Conservation (phyloP, 2,329 filamentous ascomycete genomes). For the Aspergillus transmontanensis region DNA sequence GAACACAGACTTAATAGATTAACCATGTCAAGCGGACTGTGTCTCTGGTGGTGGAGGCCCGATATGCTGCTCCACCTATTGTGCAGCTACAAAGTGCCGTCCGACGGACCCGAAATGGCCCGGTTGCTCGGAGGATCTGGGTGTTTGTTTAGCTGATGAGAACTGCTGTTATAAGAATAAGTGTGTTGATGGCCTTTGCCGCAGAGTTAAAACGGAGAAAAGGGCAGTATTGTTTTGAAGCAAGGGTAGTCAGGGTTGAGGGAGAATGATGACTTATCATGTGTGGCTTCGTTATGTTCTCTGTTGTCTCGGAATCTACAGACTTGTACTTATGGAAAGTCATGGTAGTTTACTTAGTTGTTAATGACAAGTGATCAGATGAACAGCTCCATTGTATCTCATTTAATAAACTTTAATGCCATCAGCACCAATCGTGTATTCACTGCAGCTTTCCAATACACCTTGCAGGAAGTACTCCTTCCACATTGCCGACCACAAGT, state of each 20-base stretch:
- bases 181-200: constrained; percentile 29
- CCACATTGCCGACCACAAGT: too few relatives aligned
- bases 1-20: background rate
- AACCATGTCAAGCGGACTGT: constrained; percentile 17
- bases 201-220: background rate
- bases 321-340: background rate
- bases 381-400: too few relatives aligned
- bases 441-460: background rate
- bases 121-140: constrained; percentile 29
- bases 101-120: constrained; percentile 33
- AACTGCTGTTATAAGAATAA: constrained; percentile 33
- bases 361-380: too few relatives aligned
- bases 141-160: constrained; percentile 27
- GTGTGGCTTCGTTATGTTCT: background rate
- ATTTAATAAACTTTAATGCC: background rate
- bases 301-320: background rate
- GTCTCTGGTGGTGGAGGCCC: constrained; percentile 20
- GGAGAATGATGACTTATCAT: background rate
- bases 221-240: background rate
- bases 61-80: constrained; percentile 33
- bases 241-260: background rate
- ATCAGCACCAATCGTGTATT: background rate
- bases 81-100: constrained; percentile 32
- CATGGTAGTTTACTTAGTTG: too few relatives aligned
- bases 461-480: background rate